Percentiles rank a stretch among this genome's conserved stretches.
Conservation (phyloP, 257 asterid genomes). For the Lycium barbarum region DNA sequence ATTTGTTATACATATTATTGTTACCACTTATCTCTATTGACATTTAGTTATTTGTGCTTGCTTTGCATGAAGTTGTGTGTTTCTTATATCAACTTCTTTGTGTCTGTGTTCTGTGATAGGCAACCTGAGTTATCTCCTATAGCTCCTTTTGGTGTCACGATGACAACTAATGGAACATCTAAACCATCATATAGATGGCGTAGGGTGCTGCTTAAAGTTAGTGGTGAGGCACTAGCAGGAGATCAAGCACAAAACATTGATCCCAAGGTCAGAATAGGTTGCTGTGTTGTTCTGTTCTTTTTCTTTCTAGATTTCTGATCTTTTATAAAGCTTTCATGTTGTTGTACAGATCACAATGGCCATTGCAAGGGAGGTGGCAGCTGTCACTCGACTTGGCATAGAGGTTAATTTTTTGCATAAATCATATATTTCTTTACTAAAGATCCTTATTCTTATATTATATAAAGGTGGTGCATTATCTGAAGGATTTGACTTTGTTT, state of each 20-base stretch:
- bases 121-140: slow-evolving; percentile 45
- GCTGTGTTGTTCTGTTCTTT: slow-evolving; percentile 20
- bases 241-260: slow-evolving; percentile 89
- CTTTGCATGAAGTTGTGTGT: background rate
- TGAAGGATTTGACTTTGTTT: background rate
- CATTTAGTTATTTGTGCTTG: slow-evolving; percentile 13
- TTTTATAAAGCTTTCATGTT: background rate
- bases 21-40: background rate
- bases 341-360: slow-evolving; percentile 78
- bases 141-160: slow-evolving; percentile 58
- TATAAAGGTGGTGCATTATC: slow-evolving; percentile 2
- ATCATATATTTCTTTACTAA: background rate
- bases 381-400: slow-evolving; percentile 89
- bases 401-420: slow-evolving; percentile 56
- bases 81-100: background rate
- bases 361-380: slow-evolving; percentile 97
- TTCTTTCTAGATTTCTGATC: slow-evolving; percentile 22
- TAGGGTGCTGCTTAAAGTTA: slow-evolving; percentile 95
- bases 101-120: slow-evolving; percentile 1
- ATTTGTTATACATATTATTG: background rate
- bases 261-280: slow-evolving; percentile 72
- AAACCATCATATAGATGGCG: slow-evolving; percentile 77
- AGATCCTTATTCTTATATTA: background rate
- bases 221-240: slow-evolving; percentile 99
- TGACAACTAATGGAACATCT: slow-evolving; percentile 54